A percentile compares a stretch with the other conserved stretches of the same genome.
These are phyloP conservation scores for Ceratobasidium sp. DNA, from an alignment of 1,284 basidiomycete genomes.

Conservation along the genomic window DNA sequence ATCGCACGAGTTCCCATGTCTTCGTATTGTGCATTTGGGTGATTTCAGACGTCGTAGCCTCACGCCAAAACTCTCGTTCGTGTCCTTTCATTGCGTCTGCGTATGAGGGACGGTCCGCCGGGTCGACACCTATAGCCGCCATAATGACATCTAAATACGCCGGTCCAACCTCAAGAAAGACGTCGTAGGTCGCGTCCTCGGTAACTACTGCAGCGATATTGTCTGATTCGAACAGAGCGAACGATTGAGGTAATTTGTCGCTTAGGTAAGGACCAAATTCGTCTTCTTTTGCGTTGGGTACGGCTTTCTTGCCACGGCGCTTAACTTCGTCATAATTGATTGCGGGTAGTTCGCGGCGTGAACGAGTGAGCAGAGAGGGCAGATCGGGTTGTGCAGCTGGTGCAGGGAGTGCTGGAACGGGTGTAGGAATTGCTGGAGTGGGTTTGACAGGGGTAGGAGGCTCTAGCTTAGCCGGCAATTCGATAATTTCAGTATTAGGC, in stretches of 20 bases:
- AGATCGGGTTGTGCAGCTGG: conserved; percentile 2
- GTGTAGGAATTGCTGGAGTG: neutral
- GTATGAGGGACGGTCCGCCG: neutral
- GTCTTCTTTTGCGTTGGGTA: conserved; percentile 6
- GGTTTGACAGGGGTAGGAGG: conserved; percentile 10
- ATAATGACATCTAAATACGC: too few relatives aligned
- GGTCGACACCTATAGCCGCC: too few relatives aligned
- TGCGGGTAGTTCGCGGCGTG: neutral
- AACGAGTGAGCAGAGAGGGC: neutral
- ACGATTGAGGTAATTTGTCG: neutral
- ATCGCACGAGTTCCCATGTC: conserved; percentile 2
- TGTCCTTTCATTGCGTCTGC: conserved; percentile 9
- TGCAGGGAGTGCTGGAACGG: neutral
- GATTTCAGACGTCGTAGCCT: conserved; percentile 9
- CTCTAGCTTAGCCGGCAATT: neutral
- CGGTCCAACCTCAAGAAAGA: too few relatives aligned
- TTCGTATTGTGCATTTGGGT: conserved; percentile 5
- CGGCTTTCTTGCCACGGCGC: conserved; percentile 2
- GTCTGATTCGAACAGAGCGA: too few relatives aligned
- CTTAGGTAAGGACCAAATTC: conserved; percentile 15
- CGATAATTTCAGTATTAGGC: neutral
- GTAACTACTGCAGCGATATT: too few relatives aligned
- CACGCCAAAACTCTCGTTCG: conserved; percentile 18
- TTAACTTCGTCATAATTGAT: conserved; percentile 1
- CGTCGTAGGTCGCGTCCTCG: too few relatives aligned